Conservation (phyloP, 495 filamentous ascomycete genomes). For the Daldinia vernicosa region DNA sequence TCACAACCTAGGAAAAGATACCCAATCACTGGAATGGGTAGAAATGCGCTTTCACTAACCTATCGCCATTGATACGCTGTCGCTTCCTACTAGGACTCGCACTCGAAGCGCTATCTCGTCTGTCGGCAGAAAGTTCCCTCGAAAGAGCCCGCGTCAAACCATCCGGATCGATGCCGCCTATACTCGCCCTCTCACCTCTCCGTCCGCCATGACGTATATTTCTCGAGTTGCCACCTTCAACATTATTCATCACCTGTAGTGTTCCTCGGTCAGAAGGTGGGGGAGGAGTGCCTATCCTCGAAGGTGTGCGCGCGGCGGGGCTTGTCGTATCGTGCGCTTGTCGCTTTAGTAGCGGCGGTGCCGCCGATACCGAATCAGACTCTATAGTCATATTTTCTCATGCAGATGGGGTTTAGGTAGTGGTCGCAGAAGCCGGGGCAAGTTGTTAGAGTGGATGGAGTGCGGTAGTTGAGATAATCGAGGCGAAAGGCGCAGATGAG, state of each 20-base stretch:
- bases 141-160: constrained; percentile 46
- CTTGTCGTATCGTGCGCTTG: constrained; percentile 46
- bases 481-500: constrained; percentile 4
- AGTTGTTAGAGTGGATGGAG: neutral
- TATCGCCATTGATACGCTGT: constrained; percentile 84
- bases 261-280: constrained; percentile 49
- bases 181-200: constrained; percentile 38
- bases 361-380: constrained; percentile 42
- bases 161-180: constrained; percentile 49
- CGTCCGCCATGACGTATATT: constrained; percentile 46
- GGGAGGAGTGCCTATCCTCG: constrained; percentile 52
- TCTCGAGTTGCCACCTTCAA: constrained; percentile 37
- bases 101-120: constrained; percentile 73
- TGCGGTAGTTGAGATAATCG: neutral
- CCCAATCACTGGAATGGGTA: neutral
- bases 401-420: neutral
- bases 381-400: constrained; percentile 49
- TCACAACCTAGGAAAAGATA: neutral
- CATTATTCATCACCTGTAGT: constrained; percentile 47
- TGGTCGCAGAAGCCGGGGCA: neutral
- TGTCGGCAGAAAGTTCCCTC: constrained; percentile 46
- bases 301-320: constrained; percentile 46
- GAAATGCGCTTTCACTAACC: constrained; percentile 55
- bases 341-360: constrained; percentile 50
- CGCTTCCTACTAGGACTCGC: constrained; percentile 87